These are phyloP conservation scores for Elasticomyces elasticus DNA, from an alignment of 495 filamentous ascomycete species.

Conservation along the genomic window DNA sequence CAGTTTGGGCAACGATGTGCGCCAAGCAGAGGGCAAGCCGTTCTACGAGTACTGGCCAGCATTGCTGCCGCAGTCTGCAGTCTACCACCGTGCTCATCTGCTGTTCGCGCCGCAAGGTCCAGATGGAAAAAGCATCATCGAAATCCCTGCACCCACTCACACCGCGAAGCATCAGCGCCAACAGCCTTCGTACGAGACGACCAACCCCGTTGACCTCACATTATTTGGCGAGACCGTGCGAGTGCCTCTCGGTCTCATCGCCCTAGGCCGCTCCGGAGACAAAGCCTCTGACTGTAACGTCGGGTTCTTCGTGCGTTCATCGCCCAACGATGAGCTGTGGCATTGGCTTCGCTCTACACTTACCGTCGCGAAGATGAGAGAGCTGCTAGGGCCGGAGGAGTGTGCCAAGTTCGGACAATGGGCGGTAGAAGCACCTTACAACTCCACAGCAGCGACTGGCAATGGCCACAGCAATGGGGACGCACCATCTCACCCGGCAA, in stretches of 20 bases:
- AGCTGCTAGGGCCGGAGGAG: conserved; percentile 30
- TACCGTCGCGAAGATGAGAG: conserved; percentile 26
- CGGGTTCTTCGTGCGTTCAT: conserved; percentile 25
- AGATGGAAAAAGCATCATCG: conserved; percentile 6
- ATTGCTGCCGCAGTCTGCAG: conserved; percentile 23
- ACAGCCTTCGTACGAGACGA: conserved; percentile 23
- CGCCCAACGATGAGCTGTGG: conserved; percentile 28
- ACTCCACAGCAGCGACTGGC: not conserved
- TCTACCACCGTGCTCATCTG: conserved; percentile 21
- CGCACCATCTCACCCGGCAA: conserved; percentile 16
- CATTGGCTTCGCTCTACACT: conserved; percentile 29
- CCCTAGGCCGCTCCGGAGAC: conserved; percentile 25
- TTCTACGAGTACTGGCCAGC: conserved; percentile 29
- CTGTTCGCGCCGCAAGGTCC: conserved; percentile 6
- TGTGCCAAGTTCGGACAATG: conserved; percentile 1
- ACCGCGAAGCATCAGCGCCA: conserved; percentile 18
- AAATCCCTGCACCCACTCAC: conserved; percentile 14
- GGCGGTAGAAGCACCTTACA: not conserved
- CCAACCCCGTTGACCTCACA: conserved; percentile 15
- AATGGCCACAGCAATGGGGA: conserved; percentile 22
- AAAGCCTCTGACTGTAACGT: conserved; percentile 29
- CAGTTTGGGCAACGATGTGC: conserved; percentile 17
- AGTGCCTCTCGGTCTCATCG: conserved; percentile 23
- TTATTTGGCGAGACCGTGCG: conserved; percentile 21
- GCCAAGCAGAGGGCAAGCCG: conserved; percentile 27